A percentile compares a stretch with the other conserved stretches of the same genome.
Conservation (phyloP, 306 rosid genomes). For the Acmispon strigosus region DNA sequence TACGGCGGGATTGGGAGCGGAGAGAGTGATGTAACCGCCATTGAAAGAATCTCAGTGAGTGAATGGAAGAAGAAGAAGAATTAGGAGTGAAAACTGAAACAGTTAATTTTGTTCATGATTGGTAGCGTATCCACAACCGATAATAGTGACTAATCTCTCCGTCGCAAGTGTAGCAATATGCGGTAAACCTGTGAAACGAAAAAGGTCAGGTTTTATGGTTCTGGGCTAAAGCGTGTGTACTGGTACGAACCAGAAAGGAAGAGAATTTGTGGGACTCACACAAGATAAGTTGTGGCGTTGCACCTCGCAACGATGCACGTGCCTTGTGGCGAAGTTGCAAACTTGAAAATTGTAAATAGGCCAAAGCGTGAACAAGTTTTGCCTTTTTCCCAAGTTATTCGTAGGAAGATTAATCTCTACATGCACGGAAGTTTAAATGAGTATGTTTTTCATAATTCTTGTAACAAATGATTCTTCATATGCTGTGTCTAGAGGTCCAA, state of each 20-base stretch:
- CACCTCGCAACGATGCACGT: not conserved
- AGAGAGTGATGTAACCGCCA: slow-evolving; percentile 62
- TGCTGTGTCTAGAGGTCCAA: too few species aligned
- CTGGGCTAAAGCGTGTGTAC: not conserved
- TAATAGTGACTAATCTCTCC: too few species aligned
- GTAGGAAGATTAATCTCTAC: too few species aligned
- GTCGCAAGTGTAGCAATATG: too few species aligned
- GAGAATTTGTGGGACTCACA: slow-evolving; percentile 16
- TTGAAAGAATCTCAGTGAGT: slow-evolving; percentile 31
- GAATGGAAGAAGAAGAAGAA: not conserved
- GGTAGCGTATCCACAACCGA: not conserved
- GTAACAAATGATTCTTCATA: too few species aligned
- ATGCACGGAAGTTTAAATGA: too few species aligned
- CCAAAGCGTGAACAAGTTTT: too few species aligned
- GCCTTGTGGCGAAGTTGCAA: too few species aligned
- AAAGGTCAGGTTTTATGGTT: not conserved
- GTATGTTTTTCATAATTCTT: too few species aligned
- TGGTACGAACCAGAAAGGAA: not conserved
- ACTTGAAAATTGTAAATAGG: too few species aligned
- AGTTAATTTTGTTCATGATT: slow-evolving; percentile 17
- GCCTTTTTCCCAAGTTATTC: too few species aligned
- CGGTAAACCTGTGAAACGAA: too few species aligned
- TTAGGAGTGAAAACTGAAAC: not conserved
- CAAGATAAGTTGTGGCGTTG: slow-evolving; percentile 28
- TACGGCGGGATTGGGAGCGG: slow-evolving; percentile 21